These are phyloP conservation scores for Tripidium arundinaceum DNA, from an alignment of 202 grass and related monocot species.

Conservation along the genomic window DNA sequence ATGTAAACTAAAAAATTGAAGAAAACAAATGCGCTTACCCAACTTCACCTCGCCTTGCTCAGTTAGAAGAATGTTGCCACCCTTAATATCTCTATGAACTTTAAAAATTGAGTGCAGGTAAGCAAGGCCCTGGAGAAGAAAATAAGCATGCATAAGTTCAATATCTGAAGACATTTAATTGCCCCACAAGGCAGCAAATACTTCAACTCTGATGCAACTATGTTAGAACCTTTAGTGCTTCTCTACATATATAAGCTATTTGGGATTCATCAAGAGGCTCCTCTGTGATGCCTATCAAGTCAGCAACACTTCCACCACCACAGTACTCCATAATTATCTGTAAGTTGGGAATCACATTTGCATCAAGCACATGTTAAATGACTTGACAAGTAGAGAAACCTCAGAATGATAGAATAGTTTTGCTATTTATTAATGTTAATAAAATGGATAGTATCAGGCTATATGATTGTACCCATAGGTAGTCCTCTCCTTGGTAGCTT, in stretches of 20 bases:
- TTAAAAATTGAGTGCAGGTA: constrained; percentile 99
- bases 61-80: constrained; percentile 96
- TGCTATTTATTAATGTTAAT: background rate
- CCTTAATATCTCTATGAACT: constrained; percentile 99
- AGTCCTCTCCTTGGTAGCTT: constrained; percentile 97
- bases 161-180: constrained; percentile 11
- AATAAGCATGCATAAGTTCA: constrained; percentile 29
- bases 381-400: background rate
- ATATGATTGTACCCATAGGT: constrained; percentile 76
- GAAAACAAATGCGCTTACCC: constrained; percentile 59
- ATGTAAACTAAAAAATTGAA: constrained; percentile 32
- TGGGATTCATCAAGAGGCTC: constrained; percentile 91
- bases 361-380: constrained; percentile 8
- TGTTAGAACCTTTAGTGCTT: constrained; percentile 68
- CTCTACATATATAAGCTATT: constrained; percentile 98
- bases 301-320: constrained; percentile 96
- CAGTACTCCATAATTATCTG: constrained; percentile 99
- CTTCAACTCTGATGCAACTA: constrained; percentile 9
- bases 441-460: constrained; percentile 17
- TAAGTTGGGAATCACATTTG: constrained; percentile 10
- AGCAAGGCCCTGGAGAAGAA: constrained; percentile 78
- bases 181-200: background rate
- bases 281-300: constrained; percentile 91
- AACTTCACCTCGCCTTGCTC: constrained; percentile 99
- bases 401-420: constrained; percentile 1